A percentile compares a stretch with the other conserved stretches of the same genome.
phyloP scores from a whole-genome alignment of 2,329 filamentous ascomycete genomes.

The Arthroderma sp. region DNA sequence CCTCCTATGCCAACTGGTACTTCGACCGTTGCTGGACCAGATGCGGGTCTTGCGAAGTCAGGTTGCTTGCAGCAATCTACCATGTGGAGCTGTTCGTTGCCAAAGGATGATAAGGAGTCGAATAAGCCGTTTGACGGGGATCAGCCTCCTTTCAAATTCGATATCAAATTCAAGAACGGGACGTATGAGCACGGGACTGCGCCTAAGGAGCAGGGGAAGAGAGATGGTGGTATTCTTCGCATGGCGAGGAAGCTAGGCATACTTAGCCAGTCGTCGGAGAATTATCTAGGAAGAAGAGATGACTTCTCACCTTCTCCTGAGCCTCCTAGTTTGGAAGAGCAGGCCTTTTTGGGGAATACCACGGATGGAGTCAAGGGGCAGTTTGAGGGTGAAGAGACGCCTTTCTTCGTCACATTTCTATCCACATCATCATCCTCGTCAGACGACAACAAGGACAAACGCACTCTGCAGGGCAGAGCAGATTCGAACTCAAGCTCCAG shows the following conservation, averaged over 20 bases:
- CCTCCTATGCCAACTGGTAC: conserved; percentile 78
- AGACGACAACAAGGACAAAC: conserved; percentile 11
- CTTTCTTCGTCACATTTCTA: conserved; percentile 72
- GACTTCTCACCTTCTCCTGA: conserved; percentile 32
- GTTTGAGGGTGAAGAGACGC: conserved; percentile 75
- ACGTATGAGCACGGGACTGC: conserved; percentile 50
- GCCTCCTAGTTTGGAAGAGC: conserved; percentile 49
- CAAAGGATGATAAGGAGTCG: conserved; percentile 59
- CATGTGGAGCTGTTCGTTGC: conserved; percentile 75
- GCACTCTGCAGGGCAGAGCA: not conserved
- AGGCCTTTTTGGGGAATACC: conserved; percentile 70
- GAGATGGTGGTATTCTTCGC: not conserved
- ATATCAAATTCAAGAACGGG: conserved; percentile 52
- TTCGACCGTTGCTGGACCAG: conserved; percentile 61
- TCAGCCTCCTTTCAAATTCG: conserved; percentile 65
- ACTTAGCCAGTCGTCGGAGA: too few relatives aligned
- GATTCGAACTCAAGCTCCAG: conserved; percentile 4
- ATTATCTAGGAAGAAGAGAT: conserved; percentile 12
- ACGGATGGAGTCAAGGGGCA: conserved; percentile 57
- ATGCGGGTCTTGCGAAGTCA: conserved; percentile 49
- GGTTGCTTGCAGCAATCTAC: conserved; percentile 60
- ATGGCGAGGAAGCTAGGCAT: too few relatives aligned
- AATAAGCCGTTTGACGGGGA: conserved; percentile 50
- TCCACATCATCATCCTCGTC: conserved; percentile 19
- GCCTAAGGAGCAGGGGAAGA: conserved; percentile 24